These are phyloP conservation scores for Colletotrichum spaethianum DNA, from an alignment of 2,329 filamentous ascomycete genomes.

Conservation along the genomic window DNA sequence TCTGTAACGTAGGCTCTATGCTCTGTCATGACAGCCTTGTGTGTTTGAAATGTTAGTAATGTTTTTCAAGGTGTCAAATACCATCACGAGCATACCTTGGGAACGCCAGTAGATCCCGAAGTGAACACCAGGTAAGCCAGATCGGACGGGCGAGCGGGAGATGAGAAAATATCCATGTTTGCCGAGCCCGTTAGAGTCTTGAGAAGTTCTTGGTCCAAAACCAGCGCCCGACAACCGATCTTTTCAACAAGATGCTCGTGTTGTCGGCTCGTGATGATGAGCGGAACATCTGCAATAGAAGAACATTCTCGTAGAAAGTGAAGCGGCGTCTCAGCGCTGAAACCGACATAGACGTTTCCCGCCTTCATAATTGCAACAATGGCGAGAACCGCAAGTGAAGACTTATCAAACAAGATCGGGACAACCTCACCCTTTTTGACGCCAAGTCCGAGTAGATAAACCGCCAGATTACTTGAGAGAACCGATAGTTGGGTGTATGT, in stretches of 20 bases:
- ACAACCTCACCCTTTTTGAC: constrained; percentile 69
- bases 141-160: constrained; percentile 29
- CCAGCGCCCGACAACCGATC: not conserved
- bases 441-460: constrained; percentile 64
- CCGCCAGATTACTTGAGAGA: constrained; percentile 54
- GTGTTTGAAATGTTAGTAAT: not conserved
- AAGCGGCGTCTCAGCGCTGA: constrained; percentile 11
- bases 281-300: not conserved
- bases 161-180: not conserved
- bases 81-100: constrained; percentile 52
- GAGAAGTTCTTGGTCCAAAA: constrained; percentile 53
- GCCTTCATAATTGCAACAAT: constrained; percentile 79
- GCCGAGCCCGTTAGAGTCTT: constrained; percentile 38
- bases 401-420: constrained; percentile 79
- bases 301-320: constrained; percentile 15
- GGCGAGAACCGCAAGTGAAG: constrained; percentile 75
- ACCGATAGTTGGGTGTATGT: constrained; percentile 57
- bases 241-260: not conserved
- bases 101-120: constrained; percentile 61
- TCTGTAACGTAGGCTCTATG: constrained; percentile 45
- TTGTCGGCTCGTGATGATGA: not conserved
- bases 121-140: constrained; percentile 52
- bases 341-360: constrained; percentile 55
- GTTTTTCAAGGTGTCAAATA: not conserved
- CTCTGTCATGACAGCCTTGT: constrained; percentile 53